A percentile compares a stretch with the other conserved stretches of the same genome.
Evolutionary conservation across 441 rosid species (phyloP).

Genomic region (Omphalea diandra): DNA sequence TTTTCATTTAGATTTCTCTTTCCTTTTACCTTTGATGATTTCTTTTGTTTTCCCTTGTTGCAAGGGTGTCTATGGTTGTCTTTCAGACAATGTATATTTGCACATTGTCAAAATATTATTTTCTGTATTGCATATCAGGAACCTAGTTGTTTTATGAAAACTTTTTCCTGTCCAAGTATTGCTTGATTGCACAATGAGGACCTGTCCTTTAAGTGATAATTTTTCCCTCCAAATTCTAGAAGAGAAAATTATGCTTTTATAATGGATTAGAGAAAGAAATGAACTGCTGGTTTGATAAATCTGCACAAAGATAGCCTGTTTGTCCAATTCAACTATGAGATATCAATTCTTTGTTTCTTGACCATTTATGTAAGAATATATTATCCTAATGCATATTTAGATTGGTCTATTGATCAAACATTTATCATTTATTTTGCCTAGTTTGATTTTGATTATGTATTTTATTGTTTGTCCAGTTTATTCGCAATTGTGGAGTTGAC

Average conservation of each 20-base stretch:
- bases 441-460: slow-evolving; percentile 14
- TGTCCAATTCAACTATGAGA: not conserved
- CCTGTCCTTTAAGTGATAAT: not conserved
- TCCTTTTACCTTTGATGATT: not conserved
- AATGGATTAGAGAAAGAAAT: not conserved
- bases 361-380: not conserved
- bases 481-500: slow-evolving; percentile 40
- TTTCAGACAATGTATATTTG: not conserved
- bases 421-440: not conserved
- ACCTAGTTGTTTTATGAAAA: slow-evolving; percentile 3
- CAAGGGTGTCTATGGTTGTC: not conserved
- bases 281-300: slow-evolving; percentile 1
- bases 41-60: not conserved
- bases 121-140: not conserved
- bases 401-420: not conserved
- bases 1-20: not conserved
- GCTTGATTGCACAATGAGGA: not conserved
- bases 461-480: slow-evolving; percentile 51
- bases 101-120: not conserved
- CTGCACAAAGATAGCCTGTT: slow-evolving; percentile 1
- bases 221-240: not conserved
- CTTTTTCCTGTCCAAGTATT: not conserved
- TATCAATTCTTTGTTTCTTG: not conserved
- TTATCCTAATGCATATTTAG: not conserved
- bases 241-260: not conserved